A percentile compares a stretch with the other conserved stretches of the same genome.
phyloP scores from a whole-genome alignment of 306 rosid genomes.

The Pyrus betulifolia region DNA sequence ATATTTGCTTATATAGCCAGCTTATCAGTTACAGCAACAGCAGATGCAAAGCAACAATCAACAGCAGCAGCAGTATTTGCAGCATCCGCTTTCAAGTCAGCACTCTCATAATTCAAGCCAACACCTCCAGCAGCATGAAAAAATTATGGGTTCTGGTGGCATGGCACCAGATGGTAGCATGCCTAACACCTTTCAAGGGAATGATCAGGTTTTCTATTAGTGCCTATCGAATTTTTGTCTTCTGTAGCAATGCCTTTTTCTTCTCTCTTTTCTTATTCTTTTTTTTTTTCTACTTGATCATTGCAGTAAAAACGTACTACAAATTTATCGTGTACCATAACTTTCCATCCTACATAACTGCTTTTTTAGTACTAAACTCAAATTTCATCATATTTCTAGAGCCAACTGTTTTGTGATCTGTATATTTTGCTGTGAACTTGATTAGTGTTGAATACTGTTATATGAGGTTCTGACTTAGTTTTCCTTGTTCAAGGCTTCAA shows the following conservation, averaged over 20 bases:
- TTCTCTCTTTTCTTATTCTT: not conserved
- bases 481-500: constrained; percentile 37
- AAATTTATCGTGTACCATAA: not conserved
- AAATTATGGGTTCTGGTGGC: constrained; percentile 31
- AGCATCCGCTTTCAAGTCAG: constrained; percentile 38
- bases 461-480: constrained; percentile 13
- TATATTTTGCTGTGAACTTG: not conserved
- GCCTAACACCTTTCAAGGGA: constrained; percentile 42
- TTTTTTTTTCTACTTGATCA: not conserved
- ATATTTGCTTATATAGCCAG: constrained; percentile 12
- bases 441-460: not conserved
- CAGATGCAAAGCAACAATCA: constrained; percentile 36
- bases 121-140: constrained; percentile 42
- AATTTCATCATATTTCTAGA: not conserved
- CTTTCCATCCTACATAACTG: not conserved
- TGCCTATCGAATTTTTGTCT: not conserved
- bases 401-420: not conserved
- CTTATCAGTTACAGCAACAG: constrained; percentile 29
- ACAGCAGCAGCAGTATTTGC: constrained; percentile 37
- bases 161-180: constrained; percentile 27
- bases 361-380: not conserved
- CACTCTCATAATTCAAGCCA: constrained; percentile 38
- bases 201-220: constrained; percentile 46
- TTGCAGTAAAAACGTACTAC: not conserved
- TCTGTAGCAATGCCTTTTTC: not conserved